Evolutionary conservation across 805 yeast species (phyloP), one percentile per base, ranked within the genome.

Genomic region (Pichia rugopelliculosa): DNA sequence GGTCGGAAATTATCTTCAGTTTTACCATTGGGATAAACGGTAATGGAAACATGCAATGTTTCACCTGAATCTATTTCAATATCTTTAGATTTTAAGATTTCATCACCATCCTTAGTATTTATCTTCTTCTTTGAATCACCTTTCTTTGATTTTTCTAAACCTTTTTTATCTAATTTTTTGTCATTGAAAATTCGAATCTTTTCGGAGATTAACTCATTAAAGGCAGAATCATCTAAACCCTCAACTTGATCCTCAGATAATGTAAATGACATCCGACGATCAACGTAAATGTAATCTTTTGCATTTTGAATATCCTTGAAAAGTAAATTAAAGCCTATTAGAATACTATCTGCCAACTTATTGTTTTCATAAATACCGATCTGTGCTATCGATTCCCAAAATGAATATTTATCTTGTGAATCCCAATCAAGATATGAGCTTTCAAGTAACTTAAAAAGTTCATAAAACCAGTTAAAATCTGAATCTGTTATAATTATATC

Each of bases 11-110:
- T 39, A n/a, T 42, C 47, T 11, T 42, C 46, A 22, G 20, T 12
- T 15, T 45, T 49, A 15, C 55, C 55, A 33, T 46, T 44, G 9
- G 55, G 55, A 24, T 52, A 52, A 25, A 52, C 33, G 4, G 45
- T 49, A 4, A 52, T 46, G 3, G 47, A 39, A 26, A 52, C 34
- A n/a, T 30, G 34, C 9, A 30, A 8, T 30, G 34, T 30, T 30
- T 30, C 34, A n/a, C 34, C 34, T 5, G 34, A 30, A 30, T 30
- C 34, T 6, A 30, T 11, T n/a, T 15, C 18, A 30, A 30, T 30
- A 30, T 30, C 34, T 30, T 15, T 30, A 8, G 34, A 30, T 11
- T 30, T 30, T n/a, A n/a, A 30, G n/a, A 30, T 30, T 30, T 30
- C 18, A 30, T 30, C 18, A 6, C n/a, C 6, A 30, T 30, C 34